phyloP scores from a whole-genome alignment of 225 moss, liverwort and hornwort species.

The Pseudoscleropodium purum region DNA sequence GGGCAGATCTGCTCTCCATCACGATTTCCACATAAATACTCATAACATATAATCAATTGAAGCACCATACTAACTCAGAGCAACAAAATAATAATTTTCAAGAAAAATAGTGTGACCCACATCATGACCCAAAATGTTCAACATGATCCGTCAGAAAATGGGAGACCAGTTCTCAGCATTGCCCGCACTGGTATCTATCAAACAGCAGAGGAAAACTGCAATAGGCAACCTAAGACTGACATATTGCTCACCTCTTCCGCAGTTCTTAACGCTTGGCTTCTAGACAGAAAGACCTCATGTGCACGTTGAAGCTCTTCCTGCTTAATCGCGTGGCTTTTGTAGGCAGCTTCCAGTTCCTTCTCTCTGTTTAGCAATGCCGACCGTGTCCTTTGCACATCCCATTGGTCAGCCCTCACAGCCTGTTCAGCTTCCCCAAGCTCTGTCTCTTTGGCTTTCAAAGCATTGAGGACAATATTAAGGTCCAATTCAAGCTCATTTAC shows the following conservation, averaged over 20 bases:
- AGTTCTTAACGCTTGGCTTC: background rate
- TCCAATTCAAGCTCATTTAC: conserved; percentile 19
- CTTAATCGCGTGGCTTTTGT: conserved; percentile 3
- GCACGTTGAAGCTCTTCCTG: conserved; percentile 19
- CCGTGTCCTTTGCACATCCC: conserved; percentile 22
- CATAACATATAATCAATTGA: background rate
- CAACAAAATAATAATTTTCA: background rate
- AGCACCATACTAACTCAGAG: background rate
- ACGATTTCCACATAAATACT: background rate
- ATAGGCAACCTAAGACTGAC: background rate
- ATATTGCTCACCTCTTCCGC: conserved; percentile 13
- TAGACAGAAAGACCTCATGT: conserved; percentile 2
- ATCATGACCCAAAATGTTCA: background rate
- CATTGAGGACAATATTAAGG: conserved; percentile 9
- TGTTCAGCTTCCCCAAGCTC: conserved; percentile 28
- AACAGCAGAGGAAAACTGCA: background rate
- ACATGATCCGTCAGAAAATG: background rate
- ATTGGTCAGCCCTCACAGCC: conserved; percentile 12
- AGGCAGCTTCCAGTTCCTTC: conserved; percentile 13
- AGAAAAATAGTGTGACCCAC: background rate
- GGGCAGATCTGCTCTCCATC: background rate
- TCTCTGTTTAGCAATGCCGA: conserved; percentile 13
- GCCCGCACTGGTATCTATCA: background rate
- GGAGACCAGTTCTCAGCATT: background rate
- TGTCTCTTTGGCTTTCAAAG: conserved; percentile 21